Conservation (phyloP, 2,329 filamentous ascomycete genomes). For the Chaetomium olivaceum region DNA sequence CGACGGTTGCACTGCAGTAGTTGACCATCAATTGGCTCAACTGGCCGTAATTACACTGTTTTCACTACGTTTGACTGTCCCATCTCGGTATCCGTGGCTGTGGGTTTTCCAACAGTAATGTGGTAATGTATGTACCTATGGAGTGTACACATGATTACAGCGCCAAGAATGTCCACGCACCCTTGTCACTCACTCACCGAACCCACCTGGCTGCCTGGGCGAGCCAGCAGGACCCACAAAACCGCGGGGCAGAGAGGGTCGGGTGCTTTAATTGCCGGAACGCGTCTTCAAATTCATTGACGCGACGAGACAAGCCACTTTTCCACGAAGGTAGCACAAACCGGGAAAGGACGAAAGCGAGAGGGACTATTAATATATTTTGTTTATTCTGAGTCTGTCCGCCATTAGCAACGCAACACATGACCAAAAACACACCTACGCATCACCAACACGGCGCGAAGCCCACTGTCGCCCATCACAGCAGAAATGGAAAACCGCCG, state of each 20-base stretch:
- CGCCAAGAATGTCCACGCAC: not conserved
- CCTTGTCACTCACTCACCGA: not conserved
- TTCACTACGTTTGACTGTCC: too few relatives aligned
- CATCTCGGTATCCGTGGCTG: too few relatives aligned
- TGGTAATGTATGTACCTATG: too few relatives aligned
- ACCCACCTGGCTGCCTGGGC: not conserved
- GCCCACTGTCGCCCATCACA: constrained; percentile 9
- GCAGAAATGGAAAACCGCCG: constrained; percentile 24
- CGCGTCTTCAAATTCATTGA: constrained; percentile 16
- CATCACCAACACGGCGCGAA: not conserved
- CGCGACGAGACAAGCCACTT: not conserved
- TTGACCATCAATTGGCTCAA: too few relatives aligned
- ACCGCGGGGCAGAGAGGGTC: not conserved
- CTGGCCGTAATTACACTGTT: too few relatives aligned
- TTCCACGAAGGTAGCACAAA: not conserved
- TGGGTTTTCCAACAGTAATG: too few relatives aligned
- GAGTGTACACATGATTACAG: not conserved
- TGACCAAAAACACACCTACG: not conserved
- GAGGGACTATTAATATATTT: not conserved
- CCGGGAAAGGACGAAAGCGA: not conserved
- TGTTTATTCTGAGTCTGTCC: not conserved
- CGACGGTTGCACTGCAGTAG: too few relatives aligned
- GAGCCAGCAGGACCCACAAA: not conserved
- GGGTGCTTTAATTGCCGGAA: not conserved
- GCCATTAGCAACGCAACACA: not conserved